Percentiles rank a stretch among this genome's conserved stretches.
phyloP scores from a whole-genome alignment of 2,329 filamentous ascomycete genomes.

The Cladosporium sphaerospermum region DNA sequence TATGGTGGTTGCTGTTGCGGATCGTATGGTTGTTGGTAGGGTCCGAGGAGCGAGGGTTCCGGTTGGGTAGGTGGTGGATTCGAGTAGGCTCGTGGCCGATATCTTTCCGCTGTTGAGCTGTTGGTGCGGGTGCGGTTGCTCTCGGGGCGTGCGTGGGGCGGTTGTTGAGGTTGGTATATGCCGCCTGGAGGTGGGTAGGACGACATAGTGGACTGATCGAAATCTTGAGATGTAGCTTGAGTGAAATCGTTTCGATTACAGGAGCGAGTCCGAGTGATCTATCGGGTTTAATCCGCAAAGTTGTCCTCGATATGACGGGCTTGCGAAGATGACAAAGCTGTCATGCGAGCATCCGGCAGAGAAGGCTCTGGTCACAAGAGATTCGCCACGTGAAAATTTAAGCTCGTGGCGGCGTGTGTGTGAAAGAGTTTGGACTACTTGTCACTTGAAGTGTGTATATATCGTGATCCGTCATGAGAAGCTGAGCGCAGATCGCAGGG shows the following conservation, averaged over 20 bases:
- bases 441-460: not conserved
- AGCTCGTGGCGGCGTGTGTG: no score
- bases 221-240: not conserved
- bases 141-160: not conserved
- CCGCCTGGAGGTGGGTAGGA: not conserved
- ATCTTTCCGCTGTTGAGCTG: constrained; percentile 5
- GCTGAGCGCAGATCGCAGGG: constrained; percentile 8
- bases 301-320: no score
- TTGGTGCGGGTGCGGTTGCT: constrained; percentile 3
- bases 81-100: constrained; percentile 7
- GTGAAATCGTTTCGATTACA: not conserved
- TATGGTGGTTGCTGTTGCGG: not conserved
- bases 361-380: no score
- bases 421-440: no score
- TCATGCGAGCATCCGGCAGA: no score
- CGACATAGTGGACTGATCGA: not conserved
- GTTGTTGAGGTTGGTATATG: not conserved
- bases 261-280: not conserved
- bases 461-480: not conserved
- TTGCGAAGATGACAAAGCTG: no score
- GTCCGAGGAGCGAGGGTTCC: constrained; percentile 2
- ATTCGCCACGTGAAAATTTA: not conserved
- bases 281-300: no score
- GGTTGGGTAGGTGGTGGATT: constrained; percentile 2
- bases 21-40: constrained; percentile 1